Evolutionary conservation across 2,329 filamentous ascomycete genomes (phyloP).

Genomic region (Thyridium curvatum): DNA sequence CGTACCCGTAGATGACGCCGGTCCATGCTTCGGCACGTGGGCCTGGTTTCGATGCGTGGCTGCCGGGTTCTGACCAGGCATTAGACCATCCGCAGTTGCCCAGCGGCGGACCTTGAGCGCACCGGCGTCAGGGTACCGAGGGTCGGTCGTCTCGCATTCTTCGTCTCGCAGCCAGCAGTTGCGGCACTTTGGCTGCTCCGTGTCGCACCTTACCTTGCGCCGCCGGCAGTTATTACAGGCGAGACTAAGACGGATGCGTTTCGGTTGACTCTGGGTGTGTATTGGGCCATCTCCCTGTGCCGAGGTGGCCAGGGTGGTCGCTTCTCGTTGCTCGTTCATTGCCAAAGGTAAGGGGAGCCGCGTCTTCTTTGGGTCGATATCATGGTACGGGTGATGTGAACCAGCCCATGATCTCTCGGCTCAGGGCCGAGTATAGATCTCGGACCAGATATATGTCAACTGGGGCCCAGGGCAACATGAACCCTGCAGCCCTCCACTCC

Average conservation of each 20-base stretch:
- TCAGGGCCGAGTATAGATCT: too few relatives aligned
- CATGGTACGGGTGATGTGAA: too few relatives aligned
- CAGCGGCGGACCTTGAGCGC: constrained; percentile 8
- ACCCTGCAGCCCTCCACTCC: too few relatives aligned
- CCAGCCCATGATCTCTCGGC: too few relatives aligned
- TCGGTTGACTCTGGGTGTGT: not conserved
- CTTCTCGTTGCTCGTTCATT: too few relatives aligned
- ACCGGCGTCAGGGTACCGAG: constrained; percentile 12
- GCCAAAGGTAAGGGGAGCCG: too few relatives aligned
- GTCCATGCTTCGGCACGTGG: constrained; percentile 3
- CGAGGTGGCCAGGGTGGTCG: constrained; percentile 39
- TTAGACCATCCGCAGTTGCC: constrained; percentile 10
- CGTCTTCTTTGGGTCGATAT: too few relatives aligned
- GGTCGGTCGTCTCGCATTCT: constrained; percentile 18
- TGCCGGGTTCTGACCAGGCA: constrained; percentile 1
- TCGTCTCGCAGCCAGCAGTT: constrained; percentile 17
- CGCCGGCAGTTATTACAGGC: constrained; percentile 19
- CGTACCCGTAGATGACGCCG: constrained; percentile 4
- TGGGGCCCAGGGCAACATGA: too few relatives aligned
- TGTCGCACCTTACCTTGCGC: constrained; percentile 21
- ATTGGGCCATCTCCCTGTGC: too few relatives aligned
- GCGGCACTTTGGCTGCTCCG: constrained; percentile 16
- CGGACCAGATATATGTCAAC: too few relatives aligned
- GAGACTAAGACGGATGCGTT: constrained; percentile 13
- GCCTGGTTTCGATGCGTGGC: constrained; percentile 2